A percentile compares a stretch with the other conserved stretches of the same genome.
Conservation (phyloP, 2,329 filamentous ascomycete species). For the Westerdykella ornata region DNA sequence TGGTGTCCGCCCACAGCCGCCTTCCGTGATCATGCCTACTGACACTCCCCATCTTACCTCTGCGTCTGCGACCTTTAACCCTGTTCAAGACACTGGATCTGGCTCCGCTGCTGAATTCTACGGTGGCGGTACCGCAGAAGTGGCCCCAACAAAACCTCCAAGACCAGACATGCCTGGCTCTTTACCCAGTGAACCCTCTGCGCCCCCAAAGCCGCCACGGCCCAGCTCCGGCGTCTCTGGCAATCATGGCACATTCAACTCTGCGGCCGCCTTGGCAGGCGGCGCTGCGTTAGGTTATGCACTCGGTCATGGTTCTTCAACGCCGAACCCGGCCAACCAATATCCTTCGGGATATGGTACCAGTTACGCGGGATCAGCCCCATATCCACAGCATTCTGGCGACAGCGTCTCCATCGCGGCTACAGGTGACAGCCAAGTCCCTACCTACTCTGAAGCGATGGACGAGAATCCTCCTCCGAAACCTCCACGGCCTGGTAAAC, state of each 20-base stretch:
- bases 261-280: conserved; percentile 32
- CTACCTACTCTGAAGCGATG: conserved; percentile 23
- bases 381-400: conserved; percentile 7
- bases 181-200: conserved; percentile 27
- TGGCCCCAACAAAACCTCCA: conserved; percentile 34
- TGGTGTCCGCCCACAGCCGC: conserved; percentile 50
- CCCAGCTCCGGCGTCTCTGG: conserved; percentile 21
- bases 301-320: conserved; percentile 28
- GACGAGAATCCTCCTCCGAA: conserved; percentile 25
- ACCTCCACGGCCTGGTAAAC: conserved; percentile 33
- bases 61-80: conserved; percentile 46
- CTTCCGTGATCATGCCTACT: conserved; percentile 49
- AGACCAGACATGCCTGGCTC: conserved; percentile 34
- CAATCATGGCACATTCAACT: conserved; percentile 30
- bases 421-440: conserved; percentile 32
- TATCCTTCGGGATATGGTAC: conserved; percentile 5
- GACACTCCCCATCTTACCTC: conserved; percentile 51
- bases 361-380: conserved; percentile 24
- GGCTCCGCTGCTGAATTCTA: conserved; percentile 56
- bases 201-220: conserved; percentile 30
- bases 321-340: conserved; percentile 8
- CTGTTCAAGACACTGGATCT: conserved; percentile 54
- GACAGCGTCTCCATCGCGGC: conserved; percentile 18
- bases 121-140: conserved; percentile 19
- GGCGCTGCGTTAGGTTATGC: conserved; percentile 42